phyloP scores from a whole-genome alignment of 2,329 filamentous ascomycete species.

The Aaosphaeria arxii region DNA sequence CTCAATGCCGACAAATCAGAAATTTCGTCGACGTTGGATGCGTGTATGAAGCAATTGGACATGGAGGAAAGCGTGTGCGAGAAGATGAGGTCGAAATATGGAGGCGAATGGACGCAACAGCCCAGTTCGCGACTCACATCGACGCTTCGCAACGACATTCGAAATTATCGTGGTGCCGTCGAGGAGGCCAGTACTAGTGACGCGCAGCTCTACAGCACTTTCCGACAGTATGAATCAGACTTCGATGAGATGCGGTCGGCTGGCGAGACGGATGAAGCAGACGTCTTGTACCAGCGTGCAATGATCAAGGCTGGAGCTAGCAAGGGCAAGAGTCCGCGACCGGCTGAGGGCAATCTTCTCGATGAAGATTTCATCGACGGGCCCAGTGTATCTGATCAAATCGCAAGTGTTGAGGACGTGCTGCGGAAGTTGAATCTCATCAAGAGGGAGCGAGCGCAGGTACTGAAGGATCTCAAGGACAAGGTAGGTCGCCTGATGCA shows the following conservation, averaged over 20 bases:
- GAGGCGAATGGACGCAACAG: constrained; percentile 93
- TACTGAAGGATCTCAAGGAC: constrained; percentile 94
- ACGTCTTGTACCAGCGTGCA: constrained; percentile 83
- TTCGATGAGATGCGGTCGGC: constrained; percentile 95
- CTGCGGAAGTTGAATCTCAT: constrained; percentile 88
- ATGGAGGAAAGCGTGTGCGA: constrained; percentile 98
- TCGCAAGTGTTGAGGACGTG: constrained; percentile 82
- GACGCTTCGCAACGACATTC: constrained; percentile 81
- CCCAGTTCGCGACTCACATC: constrained; percentile 86
- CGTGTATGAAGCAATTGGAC: constrained; percentile 82
- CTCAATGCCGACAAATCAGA: constrained; percentile 74
- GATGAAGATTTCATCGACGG: constrained; percentile 87
- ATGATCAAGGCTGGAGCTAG: constrained; percentile 71
- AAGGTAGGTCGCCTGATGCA: constrained; percentile 60
- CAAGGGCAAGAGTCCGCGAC: constrained; percentile 60
- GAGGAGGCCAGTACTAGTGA: constrained; percentile 89
- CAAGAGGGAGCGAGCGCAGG: constrained; percentile 86
- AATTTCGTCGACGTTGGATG: constrained; percentile 70
- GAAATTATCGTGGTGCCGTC: constrained; percentile 82
- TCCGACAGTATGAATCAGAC: constrained; percentile 80
- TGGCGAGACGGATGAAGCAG: constrained; percentile 80
- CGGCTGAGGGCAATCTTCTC: constrained; percentile 74
- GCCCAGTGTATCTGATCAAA: constrained; percentile 83
- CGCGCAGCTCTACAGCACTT: constrained; percentile 74
- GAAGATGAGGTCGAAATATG: constrained; percentile 98